Percentiles rank a stretch among this genome's conserved stretches.
phyloP scores from a whole-genome alignment of 1,284 basidiomycete genomes.

The Irpex sp. region DNA sequence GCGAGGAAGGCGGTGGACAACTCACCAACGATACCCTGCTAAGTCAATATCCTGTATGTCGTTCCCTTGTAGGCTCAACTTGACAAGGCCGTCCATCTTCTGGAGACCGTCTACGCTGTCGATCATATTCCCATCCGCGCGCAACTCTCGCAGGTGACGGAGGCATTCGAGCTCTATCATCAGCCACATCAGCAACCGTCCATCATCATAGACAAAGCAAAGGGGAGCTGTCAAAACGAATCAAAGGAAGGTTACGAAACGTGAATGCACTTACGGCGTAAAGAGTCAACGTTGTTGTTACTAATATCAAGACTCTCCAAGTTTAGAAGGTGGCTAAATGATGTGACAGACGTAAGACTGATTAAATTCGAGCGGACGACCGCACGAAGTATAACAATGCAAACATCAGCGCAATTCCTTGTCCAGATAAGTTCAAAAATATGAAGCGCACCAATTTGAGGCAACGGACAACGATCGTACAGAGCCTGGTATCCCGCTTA shows the following conservation, averaged over 20 bases:
- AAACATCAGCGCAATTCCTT: not conserved
- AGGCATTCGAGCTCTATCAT: constrained; percentile 77
- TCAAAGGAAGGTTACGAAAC: not conserved
- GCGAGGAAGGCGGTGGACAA: constrained; percentile 2
- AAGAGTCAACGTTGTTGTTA: constrained; percentile 83
- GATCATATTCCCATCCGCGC: constrained; percentile 84
- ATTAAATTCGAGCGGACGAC: not conserved
- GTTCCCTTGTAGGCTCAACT: constrained; percentile 83
- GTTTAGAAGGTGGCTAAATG: constrained; percentile 84
- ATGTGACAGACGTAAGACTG: constrained; percentile 82
- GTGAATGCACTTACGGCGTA: constrained; percentile 63
- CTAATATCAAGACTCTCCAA: constrained; percentile 91
- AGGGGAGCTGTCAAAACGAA: constrained; percentile 8
- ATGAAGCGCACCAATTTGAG: constrained; percentile 61
- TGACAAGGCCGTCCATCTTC: constrained; percentile 75
- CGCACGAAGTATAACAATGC: not conserved
- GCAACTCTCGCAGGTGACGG: constrained; percentile 83
- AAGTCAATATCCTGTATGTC: constrained; percentile 65
- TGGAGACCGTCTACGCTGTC: constrained; percentile 76
- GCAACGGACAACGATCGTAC: constrained; percentile 81
- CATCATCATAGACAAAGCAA: constrained; percentile 7
- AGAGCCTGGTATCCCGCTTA: constrained; percentile 79
- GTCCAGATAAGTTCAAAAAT: not conserved
- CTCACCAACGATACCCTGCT: constrained; percentile 65
- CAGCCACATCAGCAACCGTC: constrained; percentile 8